phyloP scores from a whole-genome alignment of 352 stramenopile genomes.

The Plasmopara muralis region DNA sequence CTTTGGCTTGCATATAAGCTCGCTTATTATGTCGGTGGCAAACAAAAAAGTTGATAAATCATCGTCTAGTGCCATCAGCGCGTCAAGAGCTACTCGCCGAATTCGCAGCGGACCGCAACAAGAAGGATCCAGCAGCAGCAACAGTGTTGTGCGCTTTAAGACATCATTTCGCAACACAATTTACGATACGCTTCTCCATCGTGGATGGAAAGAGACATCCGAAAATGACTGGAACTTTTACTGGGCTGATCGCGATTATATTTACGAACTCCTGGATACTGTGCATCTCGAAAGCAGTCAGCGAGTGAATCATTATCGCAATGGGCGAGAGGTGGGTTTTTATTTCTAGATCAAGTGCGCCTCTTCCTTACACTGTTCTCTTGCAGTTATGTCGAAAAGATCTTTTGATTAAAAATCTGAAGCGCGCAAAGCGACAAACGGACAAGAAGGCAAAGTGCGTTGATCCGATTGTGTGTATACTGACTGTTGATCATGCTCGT shows the following conservation, averaged over 20 bases:
- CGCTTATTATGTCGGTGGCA: slow-evolving; percentile 8
- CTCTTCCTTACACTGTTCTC: neutral
- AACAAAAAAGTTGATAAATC: slow-evolving; percentile 25
- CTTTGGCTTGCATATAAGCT: neutral
- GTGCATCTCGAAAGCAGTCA: slow-evolving; percentile 77
- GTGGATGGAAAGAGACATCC: slow-evolving; percentile 86
- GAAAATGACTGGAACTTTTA: slow-evolving; percentile 89
- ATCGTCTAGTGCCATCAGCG: no score
- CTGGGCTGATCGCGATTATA: slow-evolving; percentile 86
- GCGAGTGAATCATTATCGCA: slow-evolving; percentile 90
- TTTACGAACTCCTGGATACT: slow-evolving; percentile 88
- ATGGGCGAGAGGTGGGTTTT: slow-evolving; percentile 55
- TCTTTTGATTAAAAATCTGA: slow-evolving; percentile 94
- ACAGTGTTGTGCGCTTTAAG: slow-evolving; percentile 54
- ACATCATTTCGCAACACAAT: slow-evolving; percentile 90
- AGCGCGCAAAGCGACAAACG: slow-evolving; percentile 75
- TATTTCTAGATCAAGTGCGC: neutral
- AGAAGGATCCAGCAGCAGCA: slow-evolving; percentile 12
- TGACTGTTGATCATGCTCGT: neutral
- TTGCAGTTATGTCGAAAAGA: slow-evolving; percentile 88
- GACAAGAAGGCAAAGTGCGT: slow-evolving; percentile 69
- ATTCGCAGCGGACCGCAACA: slow-evolving; percentile 33
- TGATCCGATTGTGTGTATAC: neutral
- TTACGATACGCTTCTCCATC: slow-evolving; percentile 84
- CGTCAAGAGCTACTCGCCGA: slow-evolving; percentile 21